These are phyloP conservation scores for Penicillium turbatum DNA, from an alignment of 495 filamentous ascomycete species.

Conservation along the genomic window DNA sequence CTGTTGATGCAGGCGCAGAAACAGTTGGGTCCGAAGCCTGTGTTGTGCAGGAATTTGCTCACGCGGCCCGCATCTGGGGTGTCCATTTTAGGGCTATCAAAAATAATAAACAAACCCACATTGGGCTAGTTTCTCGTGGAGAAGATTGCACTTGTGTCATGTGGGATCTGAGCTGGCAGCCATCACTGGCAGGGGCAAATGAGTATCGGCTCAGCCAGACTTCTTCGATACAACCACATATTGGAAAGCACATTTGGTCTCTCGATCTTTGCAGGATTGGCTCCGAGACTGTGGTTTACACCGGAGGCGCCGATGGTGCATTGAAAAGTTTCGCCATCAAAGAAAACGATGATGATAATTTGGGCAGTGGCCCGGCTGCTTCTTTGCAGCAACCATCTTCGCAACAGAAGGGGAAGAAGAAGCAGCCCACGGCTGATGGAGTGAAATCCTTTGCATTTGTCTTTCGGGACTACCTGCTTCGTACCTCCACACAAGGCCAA, in stretches of 20 bases:
- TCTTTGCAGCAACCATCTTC: not conserved
- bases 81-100: constrained; percentile 56
- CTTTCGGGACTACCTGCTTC: constrained; percentile 51
- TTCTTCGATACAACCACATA: constrained; percentile 57
- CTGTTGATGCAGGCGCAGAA: constrained; percentile 11
- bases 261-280: constrained; percentile 41
- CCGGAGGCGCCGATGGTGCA: constrained; percentile 80
- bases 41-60: constrained; percentile 72
- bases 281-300: constrained; percentile 51
- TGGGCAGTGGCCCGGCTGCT: not conserved
- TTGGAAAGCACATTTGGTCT: constrained; percentile 92
- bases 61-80: constrained; percentile 85
- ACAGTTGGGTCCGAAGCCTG: constrained; percentile 31
- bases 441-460: constrained; percentile 66
- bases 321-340: constrained; percentile 35
- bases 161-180: constrained; percentile 56
- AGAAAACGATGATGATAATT: constrained; percentile 3
- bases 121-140: constrained; percentile 64
- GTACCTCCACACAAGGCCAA: constrained; percentile 55
- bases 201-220: constrained; percentile 47
- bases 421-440: constrained; percentile 37
- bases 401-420: constrained; percentile 4
- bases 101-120: constrained; percentile 11
- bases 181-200: constrained; percentile 10
- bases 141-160: constrained; percentile 71